Evolutionary conservation across 208 protist genomes (phyloP), one percentile per base, ranked within the genome.

Genomic region (Wallacemonas collosoma): DNA sequence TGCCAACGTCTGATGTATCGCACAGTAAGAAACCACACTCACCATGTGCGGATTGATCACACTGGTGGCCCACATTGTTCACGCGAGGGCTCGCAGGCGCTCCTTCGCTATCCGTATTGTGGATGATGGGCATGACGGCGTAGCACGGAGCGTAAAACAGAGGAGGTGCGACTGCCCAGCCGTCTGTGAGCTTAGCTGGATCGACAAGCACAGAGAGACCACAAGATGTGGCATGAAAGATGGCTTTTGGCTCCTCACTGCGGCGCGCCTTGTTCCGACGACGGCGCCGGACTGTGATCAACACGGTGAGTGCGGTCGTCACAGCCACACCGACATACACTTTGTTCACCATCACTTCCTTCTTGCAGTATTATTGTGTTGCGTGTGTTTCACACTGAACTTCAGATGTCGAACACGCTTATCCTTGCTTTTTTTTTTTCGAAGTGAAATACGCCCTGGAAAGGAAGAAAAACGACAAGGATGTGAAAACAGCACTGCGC

Each of bases 91-190:
- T 17, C 41, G 5, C 40, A 38, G 36, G 41, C 40, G 50, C 60
- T 3, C 3, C 48, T 40, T 1, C 54, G 44, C 4, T 53, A 26
- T 44, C 15, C 40, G 8, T n/a, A 47, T 44, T 2, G 53, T 43
- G 64, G 50, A 86, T 62, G 45, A 91, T 47, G 5, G 82, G 78
- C 41, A 91, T 71, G 40, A 83, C 75, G 15, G 82, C 82, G 17
- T 74, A 66, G 53, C 73, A 40, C 14, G 80, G 82, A 17, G 82
- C 75, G 60, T 86, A 80, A 75, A 85, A 86, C 26, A 91, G 70
- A 0, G 78, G 77, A 39, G 81, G 80, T 14, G 79, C 80, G 14
- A 84, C 77, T 2, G 77, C 58, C 82, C 79, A 86, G 12, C 82
- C 77, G 1, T 26, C 39, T 0, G 80, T 54, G 45, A 91, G 81